phyloP scores from a whole-genome alignment of 805 yeast species.

The Metschnikowia aberdeeniae region DNA sequence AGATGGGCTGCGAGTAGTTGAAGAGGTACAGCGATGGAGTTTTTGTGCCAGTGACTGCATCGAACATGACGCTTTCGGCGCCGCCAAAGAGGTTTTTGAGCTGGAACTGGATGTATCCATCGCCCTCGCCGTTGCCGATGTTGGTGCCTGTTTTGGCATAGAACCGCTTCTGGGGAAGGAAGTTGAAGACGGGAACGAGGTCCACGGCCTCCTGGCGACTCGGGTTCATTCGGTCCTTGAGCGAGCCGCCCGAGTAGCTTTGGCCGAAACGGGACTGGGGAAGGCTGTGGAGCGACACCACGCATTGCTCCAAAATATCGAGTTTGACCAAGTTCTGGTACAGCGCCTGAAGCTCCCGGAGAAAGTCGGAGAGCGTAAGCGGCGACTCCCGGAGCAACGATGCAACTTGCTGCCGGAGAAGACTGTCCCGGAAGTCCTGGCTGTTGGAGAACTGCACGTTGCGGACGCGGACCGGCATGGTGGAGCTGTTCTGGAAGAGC shows the following conservation, averaged over 20 bases:
- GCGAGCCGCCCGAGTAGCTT: not conserved
- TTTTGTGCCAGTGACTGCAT: slow-evolving; percentile 48
- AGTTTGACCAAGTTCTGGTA: slow-evolving; percentile 41
- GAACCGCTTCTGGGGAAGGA: slow-evolving; percentile 61
- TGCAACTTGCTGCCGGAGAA: slow-evolving; percentile 43
- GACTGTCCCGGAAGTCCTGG: slow-evolving; percentile 42
- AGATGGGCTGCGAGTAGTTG: slow-evolving; percentile 45
- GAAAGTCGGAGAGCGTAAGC: slow-evolving; percentile 38
- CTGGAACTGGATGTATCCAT: slow-evolving; percentile 79
- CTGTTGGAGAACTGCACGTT: slow-evolving; percentile 48
- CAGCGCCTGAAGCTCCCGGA: slow-evolving; percentile 40
- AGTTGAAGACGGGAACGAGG: slow-evolving; percentile 35
- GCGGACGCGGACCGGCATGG: slow-evolving; percentile 41
- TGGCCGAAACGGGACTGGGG: slow-evolving; percentile 9
- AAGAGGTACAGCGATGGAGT: slow-evolving; percentile 48
- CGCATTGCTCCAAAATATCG: slow-evolving; percentile 41
- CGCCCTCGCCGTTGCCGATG: slow-evolving; percentile 95
- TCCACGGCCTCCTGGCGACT: slow-evolving; percentile 10
- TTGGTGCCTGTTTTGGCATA: slow-evolving; percentile 91
- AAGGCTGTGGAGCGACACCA: slow-evolving; percentile 25
- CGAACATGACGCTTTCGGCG: slow-evolving; percentile 48
- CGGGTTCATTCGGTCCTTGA: not conserved
- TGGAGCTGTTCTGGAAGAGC: slow-evolving; percentile 29
- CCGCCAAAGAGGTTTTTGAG: slow-evolving; percentile 55
- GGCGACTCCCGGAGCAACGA: slow-evolving; percentile 40